Conservation (phyloP, 495 filamentous ascomycete genomes). For the Penicillium desertorum region DNA sequence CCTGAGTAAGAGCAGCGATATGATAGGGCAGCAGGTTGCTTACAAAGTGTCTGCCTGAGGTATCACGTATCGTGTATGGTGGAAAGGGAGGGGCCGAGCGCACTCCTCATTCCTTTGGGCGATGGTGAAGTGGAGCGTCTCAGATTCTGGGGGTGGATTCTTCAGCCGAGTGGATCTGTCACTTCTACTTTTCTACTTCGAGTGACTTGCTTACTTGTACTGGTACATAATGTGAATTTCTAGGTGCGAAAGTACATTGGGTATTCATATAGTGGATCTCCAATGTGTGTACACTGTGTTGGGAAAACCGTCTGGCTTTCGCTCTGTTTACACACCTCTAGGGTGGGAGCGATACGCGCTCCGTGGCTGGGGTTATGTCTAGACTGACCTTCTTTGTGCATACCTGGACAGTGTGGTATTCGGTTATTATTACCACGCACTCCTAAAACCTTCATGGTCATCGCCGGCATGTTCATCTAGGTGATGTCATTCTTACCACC, state of each 20-base stretch:
- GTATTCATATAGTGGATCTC: background rate
- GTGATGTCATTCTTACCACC: slow-evolving; percentile 6
- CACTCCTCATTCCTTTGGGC: slow-evolving; percentile 8
- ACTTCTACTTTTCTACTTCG: slow-evolving; percentile 1
- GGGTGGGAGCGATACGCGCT: background rate
- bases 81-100: slow-evolving; percentile 7
- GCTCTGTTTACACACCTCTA: background rate
- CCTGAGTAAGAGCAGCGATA: slow-evolving; percentile 11
- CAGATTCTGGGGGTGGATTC: slow-evolving; percentile 13
- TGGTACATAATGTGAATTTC: background rate
- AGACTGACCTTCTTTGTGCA: background rate
- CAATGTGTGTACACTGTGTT: background rate
- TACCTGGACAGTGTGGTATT: slow-evolving; percentile 28
- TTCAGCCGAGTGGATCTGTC: slow-evolving; percentile 14
- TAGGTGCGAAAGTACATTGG: background rate
- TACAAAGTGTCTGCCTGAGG: background rate
- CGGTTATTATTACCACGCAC: slow-evolving; percentile 3
- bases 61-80: slow-evolving; percentile 6
- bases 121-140: slow-evolving; percentile 7
- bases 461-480: background rate
- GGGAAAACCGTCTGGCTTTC: background rate
- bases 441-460: background rate
- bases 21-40: slow-evolving; percentile 21
- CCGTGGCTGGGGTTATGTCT: background rate
- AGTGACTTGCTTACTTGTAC: background rate